Base-by-base conservation (phyloP, 352 stramenopile species). In the Pythium brachiatum region DNA sequence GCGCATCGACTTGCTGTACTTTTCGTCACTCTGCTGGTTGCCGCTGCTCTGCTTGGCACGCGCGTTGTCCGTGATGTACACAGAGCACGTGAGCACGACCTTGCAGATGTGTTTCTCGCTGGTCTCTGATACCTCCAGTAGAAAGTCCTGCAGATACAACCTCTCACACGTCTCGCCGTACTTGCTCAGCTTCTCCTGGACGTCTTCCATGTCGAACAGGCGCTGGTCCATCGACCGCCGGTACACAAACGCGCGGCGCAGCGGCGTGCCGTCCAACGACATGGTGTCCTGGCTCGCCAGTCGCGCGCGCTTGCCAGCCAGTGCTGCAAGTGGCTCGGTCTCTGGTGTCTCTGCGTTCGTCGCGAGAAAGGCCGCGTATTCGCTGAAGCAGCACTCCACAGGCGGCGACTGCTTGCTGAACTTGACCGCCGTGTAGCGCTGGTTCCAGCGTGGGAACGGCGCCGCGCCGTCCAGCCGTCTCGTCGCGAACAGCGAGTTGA, bases 41-140 rank as follows among this genome's bases (percentile, higher is more conserved):
- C 25, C 4, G 34, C n/a, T 11, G n/a, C 5, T 32, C 29, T 51
- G 23, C 9, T 36, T 2, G 2, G 52, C 18, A 2, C 52, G 4
- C 21, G 64, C 60, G 25, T 63, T 73, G 12, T 55, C 66, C 3
- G 79, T 78, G 50, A 89, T 70, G 68, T 78, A 81, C 50, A 82
- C 78, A 1, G 69, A 75, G 39, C 74, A 83, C 31, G 81, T 88
- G n/a, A 92, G 57, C 38, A 92, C 66, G 51, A 92, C 53, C 63
- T 88, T 90, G 66, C 81, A 90, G 7, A 85, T 69, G 62, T 82
- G 41, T 11, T 62, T 62, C 29, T 92, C 81, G 16, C 68, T 66
- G 51, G 79, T 86, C 67, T 90, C 81, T 6, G 72, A 57, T 26
- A 90, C 73, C 31, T 92, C 80, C 51, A 81, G 84, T n/a, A 92